Evolutionary conservation across 1,284 basidiomycete species (phyloP), one percentile per base, ranked within the genome.

Genomic region (Rhodotorula sp.): DNA sequence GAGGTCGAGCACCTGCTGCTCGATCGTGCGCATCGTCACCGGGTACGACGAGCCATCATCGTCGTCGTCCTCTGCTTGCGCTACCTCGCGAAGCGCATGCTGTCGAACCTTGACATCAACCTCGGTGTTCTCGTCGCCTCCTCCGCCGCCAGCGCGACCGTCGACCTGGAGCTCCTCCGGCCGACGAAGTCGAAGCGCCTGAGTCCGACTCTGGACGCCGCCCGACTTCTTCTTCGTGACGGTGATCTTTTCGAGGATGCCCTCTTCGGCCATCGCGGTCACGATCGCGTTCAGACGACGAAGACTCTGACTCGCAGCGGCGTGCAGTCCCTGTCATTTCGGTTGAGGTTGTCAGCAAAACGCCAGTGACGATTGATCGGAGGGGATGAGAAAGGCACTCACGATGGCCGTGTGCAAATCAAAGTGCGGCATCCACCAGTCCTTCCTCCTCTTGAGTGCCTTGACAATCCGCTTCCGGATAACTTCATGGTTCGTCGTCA

Each of bases 281-380:
- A 92, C 82, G 44, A 90, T 84, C 57, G 84, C 85, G 75, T 87
- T 86, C 78, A 93, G 90, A 76, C 91, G 90, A 10, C 91, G 85
- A 29, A 90, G 84, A 75, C 91, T 88, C 7, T 85, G 86, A 77
- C 87, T 87, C 1, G 85, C 87, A 29, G 64, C 62, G 17, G 54
- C 18, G 53, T 69, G 66, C n/a, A 75, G 62, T 12, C 73, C 73
- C 73, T 75, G 64, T 22, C 24, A 4, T 48, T n/a, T 42, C 42
- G 42, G 1, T 1, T 24, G 17, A 14, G 18, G 4, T 42, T 18
- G 4, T 48, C 49, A 37, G 44, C 15, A 18, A 24, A 18, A n/a
- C 12, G 24, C 37, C 46, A 20, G 49, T 29, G 29, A 45, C 22
- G 48, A 29, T n/a, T 24, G 42, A 2, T 42, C 6, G 51, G 24